Evolutionary conservation across 1,284 basidiomycete genomes (phyloP).

Genomic region (Mycosarcoma maydis): DNA sequence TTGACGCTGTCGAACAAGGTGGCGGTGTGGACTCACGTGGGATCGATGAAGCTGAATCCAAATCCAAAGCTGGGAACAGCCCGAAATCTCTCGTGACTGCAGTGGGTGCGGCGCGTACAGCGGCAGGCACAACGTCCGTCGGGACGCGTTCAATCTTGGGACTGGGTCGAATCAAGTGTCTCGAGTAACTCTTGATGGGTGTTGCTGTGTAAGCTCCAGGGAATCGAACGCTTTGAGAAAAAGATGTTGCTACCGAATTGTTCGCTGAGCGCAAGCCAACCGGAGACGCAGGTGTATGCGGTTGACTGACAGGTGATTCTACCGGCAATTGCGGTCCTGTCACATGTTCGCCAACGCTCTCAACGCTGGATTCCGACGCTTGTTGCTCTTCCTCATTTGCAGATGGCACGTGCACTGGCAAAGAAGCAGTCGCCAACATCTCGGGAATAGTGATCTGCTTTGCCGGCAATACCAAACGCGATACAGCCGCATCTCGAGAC

Average conservation of each 20-base stretch:
- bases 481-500: constrained; percentile 9
- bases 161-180: constrained; percentile 37
- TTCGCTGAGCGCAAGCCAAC: too few relatives aligned
- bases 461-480: constrained; percentile 13
- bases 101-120: neutral
- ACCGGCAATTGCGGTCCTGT: neutral
- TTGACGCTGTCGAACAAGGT: too few relatives aligned
- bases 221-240: constrained; percentile 24
- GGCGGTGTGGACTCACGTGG: constrained; percentile 41
- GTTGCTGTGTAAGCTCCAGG: constrained; percentile 32
- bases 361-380: neutral
- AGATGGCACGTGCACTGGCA: neutral
- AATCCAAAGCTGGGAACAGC: too few relatives aligned
- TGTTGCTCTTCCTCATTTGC: neutral
- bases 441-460: constrained; percentile 25
- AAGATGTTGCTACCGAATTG: constrained; percentile 10
- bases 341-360: neutral
- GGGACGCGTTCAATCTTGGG: constrained; percentile 15
- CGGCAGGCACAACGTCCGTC: neutral
- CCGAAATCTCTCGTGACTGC: neutral
- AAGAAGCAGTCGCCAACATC: constrained; percentile 9
- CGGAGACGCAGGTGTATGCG: constrained; percentile 21
- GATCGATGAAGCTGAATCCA: constrained; percentile 9
- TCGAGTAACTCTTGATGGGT: constrained; percentile 22
- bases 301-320: constrained; percentile 2